Conservation (phyloP, 1,139 yeast genomes). For the Scheffersomyces titani region DNA sequence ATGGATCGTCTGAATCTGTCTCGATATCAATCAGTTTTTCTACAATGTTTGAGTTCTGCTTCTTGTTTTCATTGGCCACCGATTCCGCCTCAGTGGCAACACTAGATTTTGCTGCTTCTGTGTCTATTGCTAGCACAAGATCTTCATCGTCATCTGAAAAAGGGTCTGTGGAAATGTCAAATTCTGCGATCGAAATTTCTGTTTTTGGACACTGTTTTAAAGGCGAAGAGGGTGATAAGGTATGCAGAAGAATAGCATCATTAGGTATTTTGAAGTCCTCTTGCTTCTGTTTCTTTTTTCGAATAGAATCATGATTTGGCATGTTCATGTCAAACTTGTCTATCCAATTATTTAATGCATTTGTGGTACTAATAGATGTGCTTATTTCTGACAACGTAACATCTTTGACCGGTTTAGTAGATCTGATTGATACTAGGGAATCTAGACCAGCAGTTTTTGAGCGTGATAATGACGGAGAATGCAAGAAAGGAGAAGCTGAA, state of each 20-base stretch:
- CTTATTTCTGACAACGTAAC: constrained; percentile 2
- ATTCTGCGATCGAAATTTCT: constrained; percentile 5
- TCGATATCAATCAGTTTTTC: background rate
- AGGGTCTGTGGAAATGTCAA: constrained; percentile 26
- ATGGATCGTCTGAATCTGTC: constrained; percentile 27
- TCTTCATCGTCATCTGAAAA: constrained; percentile 40
- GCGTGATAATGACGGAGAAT: background rate
- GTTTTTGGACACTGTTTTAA: background rate
- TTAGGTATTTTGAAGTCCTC: background rate
- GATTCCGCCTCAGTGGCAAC: background rate
- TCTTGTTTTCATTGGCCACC: background rate
- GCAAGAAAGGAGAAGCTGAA: background rate
- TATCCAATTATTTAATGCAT: constrained; percentile 32
- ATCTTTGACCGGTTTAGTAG: background rate
- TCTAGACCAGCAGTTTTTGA: constrained; percentile 32
- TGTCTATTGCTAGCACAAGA: constrained; percentile 15
- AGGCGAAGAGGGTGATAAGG: background rate
- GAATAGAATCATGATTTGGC: background rate
- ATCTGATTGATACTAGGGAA: constrained; percentile 2
- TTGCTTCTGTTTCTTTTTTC: background rate
- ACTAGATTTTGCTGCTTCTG: background rate
- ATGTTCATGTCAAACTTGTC: constrained; percentile 28
- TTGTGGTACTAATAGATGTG: constrained; percentile 4
- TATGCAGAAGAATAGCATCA: background rate
- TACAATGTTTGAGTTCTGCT: background rate